phyloP scores from a whole-genome alignment of 2,329 filamentous ascomycete species.

The Escovopsis sp. region DNA sequence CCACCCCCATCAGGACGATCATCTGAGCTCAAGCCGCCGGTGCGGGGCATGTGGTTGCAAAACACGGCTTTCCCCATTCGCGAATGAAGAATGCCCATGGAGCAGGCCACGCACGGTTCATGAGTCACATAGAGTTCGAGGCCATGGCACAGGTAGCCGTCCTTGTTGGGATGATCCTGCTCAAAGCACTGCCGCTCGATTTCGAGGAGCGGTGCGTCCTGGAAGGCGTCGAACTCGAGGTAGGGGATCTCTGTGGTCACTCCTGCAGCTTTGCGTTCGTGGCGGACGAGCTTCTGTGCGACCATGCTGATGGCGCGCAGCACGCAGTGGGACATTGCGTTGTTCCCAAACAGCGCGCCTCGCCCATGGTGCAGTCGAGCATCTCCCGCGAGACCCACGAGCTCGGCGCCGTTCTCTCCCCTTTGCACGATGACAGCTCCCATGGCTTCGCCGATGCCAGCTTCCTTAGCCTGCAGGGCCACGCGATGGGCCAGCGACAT shows the following conservation, averaged over 20 bases:
- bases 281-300: conserved; percentile 48
- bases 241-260: conserved; percentile 22
- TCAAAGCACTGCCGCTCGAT: conserved; percentile 49
- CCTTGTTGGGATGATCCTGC: conserved; percentile 49
- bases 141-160: conserved; percentile 87
- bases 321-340: conserved; percentile 65
- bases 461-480: conserved; percentile 41
- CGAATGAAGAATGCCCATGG: conserved; percentile 90
- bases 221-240: conserved; percentile 47
- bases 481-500: conserved; percentile 52
- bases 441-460: conserved; percentile 51
- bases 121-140: conserved; percentile 90
- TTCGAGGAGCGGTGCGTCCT: conserved; percentile 52
- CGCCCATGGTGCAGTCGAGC: conserved; percentile 50
- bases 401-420: conserved; percentile 31
- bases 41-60: conserved; percentile 60
- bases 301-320: conserved; percentile 75
- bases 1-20: conserved; percentile 42
- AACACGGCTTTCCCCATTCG: conserved; percentile 81
- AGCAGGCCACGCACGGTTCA: conserved; percentile 92
- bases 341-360: conserved; percentile 37
- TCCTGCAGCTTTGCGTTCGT: conserved; percentile 31
- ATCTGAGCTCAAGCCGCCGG: conserved; percentile 73
- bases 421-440: conserved; percentile 66
- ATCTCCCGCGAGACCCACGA: conserved; percentile 64